Conservation (phyloP, 2,329 filamentous ascomycete genomes). For the Dactylellina cionopaga region DNA sequence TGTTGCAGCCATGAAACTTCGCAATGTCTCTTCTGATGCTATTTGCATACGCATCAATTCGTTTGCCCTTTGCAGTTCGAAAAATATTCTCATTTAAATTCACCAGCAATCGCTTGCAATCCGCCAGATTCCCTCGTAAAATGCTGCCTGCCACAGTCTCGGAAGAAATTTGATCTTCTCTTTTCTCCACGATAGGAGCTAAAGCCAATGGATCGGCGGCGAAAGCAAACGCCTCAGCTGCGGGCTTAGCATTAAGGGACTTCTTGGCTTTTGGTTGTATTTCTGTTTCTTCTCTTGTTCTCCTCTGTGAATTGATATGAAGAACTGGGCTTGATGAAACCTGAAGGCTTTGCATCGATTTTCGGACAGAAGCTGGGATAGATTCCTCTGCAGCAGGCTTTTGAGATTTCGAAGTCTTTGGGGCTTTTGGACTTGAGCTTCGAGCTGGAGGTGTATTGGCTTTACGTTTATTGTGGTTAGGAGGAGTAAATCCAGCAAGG, state of each 20-base stretch:
- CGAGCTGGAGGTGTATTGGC: no score
- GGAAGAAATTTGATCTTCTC: not conserved
- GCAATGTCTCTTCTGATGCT: conserved; percentile 4
- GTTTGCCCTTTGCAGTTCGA: no score
- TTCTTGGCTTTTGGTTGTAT: not conserved
- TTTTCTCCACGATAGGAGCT: not conserved
- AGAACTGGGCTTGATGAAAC: not conserved
- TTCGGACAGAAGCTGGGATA: no score
- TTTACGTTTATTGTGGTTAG: no score
- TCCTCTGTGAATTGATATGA: not conserved
- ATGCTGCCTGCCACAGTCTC: not conserved
- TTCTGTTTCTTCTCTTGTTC: not conserved
- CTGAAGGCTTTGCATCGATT: not conserved
- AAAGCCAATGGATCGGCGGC: not conserved
- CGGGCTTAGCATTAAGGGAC: not conserved
- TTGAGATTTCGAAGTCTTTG: no score
- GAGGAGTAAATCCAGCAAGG: no score
- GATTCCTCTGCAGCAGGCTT: no score
- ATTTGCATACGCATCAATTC: not conserved
- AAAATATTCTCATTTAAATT: not conserved
- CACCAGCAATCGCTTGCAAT: not conserved
- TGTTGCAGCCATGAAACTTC: not conserved
- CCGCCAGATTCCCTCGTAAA: not conserved
- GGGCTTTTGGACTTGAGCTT: no score
- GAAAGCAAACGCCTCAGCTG: not conserved